Conservation (phyloP, 2,329 filamentous ascomycete species). For the Harringtonia lauricola region DNA sequence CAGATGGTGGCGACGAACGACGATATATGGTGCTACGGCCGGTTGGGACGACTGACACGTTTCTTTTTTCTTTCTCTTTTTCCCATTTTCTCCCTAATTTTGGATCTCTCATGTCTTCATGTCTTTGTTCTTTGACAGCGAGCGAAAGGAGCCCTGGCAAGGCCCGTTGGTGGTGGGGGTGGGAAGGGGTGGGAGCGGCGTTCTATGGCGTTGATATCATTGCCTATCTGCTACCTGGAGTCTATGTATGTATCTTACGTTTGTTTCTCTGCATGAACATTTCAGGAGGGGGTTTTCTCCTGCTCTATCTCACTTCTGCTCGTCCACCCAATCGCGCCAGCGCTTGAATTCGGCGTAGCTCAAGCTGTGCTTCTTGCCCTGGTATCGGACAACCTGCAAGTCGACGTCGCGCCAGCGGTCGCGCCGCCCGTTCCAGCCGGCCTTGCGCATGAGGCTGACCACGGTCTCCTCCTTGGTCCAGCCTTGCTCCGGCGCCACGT, state of each 20-base stretch:
- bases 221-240: background rate
- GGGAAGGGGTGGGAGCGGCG: background rate
- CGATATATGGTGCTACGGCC: too few species aligned
- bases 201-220: background rate
- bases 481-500: conserved; percentile 83
- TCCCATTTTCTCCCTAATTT: background rate
- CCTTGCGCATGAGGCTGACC: conserved; percentile 84
- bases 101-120: background rate
- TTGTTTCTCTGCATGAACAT: background rate
- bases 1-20: background rate
- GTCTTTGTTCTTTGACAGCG: background rate
- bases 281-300: too few species aligned
- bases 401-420: conserved; percentile 72
- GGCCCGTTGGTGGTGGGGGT: background rate
- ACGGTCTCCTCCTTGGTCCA: conserved; percentile 93
- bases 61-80: background rate
- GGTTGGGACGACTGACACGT: too few species aligned
- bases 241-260: background rate
- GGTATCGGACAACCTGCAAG: conserved; percentile 72
- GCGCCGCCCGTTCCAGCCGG: conserved; percentile 76
- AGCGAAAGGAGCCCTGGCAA: background rate
- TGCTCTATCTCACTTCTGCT: conserved; percentile 11
- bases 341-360: conserved; percentile 64
- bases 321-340: conserved; percentile 65
- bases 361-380: conserved; percentile 67